Base-by-base conservation (phyloP, 345 rosid genomes). In the Microcos paniculata region DNA sequence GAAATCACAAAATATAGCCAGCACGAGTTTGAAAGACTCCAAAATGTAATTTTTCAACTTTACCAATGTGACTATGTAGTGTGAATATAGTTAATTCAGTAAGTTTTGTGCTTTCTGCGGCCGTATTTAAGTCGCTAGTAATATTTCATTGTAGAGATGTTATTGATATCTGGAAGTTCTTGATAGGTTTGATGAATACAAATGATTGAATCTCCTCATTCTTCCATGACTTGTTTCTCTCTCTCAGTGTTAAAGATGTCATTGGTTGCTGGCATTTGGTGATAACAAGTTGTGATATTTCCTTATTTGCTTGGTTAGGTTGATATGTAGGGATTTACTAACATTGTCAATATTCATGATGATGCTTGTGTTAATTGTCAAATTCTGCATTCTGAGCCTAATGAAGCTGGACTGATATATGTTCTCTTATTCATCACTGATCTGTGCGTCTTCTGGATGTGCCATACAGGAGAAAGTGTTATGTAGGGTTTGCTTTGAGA, bases 11-110 rank as follows among this genome's bases (percentile, higher is more conserved):
- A 87, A 77, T 91, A 82, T 77, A 93, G 97, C 81, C 97, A 90
- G 84, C 96, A 90, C 79, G 96, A 93, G 86, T 96, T 77, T 80
- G 97, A 96, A 79, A 90, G 99, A 85, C 92, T 96, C 74, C 98
- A 90, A 90, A 93, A 84, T 77, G 99, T 96, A 90, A 83, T 51
- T 38, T 65, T 53, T 64, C 61, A 58, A 66, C 75, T 69, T 58
- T 40, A 26, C 52, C 28, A 24, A 19, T 75, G 38, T 58, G 19
- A 30, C 21, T 70, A 31, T 23, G 21, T 71, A 12, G 55, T 19
- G 30, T 74, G 40, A 69, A 70, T 35, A 61, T 49, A 31, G 18
- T 52, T 40, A 19, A 46, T 59, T 28, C 28, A 76, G 30, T 30
- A 48, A 28, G 30, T 26, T n/a, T 46, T 7, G 4, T 16, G 30